phyloP scores from a whole-genome alignment of 169 alveolate species.

The Cryptosporidium ubiquitum region DNA sequence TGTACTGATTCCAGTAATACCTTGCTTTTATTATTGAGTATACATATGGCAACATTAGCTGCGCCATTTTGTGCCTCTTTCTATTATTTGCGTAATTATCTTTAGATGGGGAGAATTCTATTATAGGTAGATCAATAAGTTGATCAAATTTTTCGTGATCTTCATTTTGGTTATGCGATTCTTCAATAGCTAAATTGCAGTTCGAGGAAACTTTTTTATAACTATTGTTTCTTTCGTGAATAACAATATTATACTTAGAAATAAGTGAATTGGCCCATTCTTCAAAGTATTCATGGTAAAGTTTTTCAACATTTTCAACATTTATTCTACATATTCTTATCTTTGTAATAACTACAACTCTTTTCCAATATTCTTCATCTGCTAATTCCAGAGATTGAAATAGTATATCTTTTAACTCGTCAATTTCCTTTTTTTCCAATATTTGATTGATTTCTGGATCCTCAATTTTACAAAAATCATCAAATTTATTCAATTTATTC shows the following conservation, averaged over 20 bases:
- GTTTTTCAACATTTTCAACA: constrained; percentile 19
- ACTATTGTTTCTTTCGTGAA: background rate
- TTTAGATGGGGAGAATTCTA: constrained; percentile 45
- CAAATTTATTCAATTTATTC: background rate
- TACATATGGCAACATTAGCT: constrained; percentile 26
- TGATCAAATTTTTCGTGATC: constrained; percentile 30
- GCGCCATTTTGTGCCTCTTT: background rate
- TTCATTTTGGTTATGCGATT: background rate
- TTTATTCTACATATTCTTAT: background rate
- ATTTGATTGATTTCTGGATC: constrained; percentile 24
- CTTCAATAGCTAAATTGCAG: background rate
- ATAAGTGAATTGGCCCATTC: background rate
- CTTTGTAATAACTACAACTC: background rate
- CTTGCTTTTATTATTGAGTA: constrained; percentile 54
- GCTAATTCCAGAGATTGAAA: background rate
- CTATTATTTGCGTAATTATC: background rate
- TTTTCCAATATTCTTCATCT: constrained; percentile 69
- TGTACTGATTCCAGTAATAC: constrained; percentile 66
- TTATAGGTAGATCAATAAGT: constrained; percentile 18
- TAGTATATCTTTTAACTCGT: constrained; percentile 6
- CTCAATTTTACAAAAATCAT: background rate
- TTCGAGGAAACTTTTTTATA: background rate
- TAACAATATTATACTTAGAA: background rate
- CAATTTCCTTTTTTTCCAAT: constrained; percentile 14
- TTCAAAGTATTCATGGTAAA: background rate